phyloP scores from a whole-genome alignment of 2,329 filamentous ascomycete species.

The Fusarium gaditjirri region DNA sequence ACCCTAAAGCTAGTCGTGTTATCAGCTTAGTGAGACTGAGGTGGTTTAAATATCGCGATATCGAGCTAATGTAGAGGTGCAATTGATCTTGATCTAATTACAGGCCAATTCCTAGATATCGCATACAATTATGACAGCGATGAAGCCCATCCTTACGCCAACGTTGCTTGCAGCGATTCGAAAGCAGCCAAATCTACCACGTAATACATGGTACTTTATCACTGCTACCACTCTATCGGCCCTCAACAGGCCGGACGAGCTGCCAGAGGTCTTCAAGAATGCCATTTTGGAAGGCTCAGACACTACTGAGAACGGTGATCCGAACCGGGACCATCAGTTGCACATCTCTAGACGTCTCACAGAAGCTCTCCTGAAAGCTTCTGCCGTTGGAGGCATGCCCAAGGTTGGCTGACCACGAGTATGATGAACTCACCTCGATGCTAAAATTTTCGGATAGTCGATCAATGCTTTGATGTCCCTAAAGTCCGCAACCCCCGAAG shows the following conservation, averaged over 20 bases:
- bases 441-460: slow-evolving; percentile 31
- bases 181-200: slow-evolving; percentile 38
- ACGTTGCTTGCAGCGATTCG: slow-evolving; percentile 35
- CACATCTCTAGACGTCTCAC: slow-evolving; percentile 37
- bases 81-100: not conserved
- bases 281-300: slow-evolving; percentile 12
- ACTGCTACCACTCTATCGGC: slow-evolving; percentile 39
- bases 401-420: slow-evolving; percentile 20
- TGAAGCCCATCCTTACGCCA: slow-evolving; percentile 38
- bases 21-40: slow-evolving; percentile 16
- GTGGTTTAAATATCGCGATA: not conserved
- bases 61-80: not conserved
- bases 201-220: slow-evolving; percentile 44
- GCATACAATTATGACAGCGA: slow-evolving; percentile 11
- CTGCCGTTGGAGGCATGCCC: slow-evolving; percentile 43
- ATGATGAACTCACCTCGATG: not conserved
- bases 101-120: not conserved
- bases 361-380: slow-evolving; percentile 42
- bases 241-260: slow-evolving; percentile 41
- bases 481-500: slow-evolving; percentile 40
- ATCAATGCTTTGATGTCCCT: slow-evolving; percentile 41
- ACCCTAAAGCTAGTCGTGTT: slow-evolving; percentile 30
- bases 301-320: not conserved
- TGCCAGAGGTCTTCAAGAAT: slow-evolving; percentile 30
- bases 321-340: slow-evolving; percentile 27